Conservation (phyloP, 805 yeast genomes). For the Metschnikowia anglica region DNA sequence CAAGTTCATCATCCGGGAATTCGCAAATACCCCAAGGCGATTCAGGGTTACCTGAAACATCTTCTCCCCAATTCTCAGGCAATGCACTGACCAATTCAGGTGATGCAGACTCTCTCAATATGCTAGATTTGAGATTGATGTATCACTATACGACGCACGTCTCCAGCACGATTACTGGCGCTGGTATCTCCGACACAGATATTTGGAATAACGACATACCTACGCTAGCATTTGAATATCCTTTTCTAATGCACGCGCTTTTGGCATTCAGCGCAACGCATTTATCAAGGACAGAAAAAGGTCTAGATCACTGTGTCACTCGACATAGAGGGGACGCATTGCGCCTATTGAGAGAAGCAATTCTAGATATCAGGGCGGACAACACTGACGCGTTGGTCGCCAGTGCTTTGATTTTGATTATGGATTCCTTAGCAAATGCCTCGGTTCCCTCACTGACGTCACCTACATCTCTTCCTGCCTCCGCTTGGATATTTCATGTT, state of each 20-base stretch:
- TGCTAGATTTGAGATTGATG: slow-evolving; percentile 78
- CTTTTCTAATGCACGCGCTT: slow-evolving; percentile 89
- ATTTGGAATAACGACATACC: slow-evolving; percentile 91
- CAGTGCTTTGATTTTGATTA: slow-evolving; percentile 80
- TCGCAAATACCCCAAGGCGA: background rate
- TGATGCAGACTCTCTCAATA: slow-evolving; percentile 42
- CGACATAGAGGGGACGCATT: slow-evolving; percentile 87
- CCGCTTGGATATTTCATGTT: slow-evolving; percentile 96
- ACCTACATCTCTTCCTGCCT: slow-evolving; percentile 71
- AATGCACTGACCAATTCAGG: background rate
- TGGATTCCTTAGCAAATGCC: slow-evolving; percentile 94
- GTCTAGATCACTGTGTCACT: slow-evolving; percentile 78
- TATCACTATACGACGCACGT: slow-evolving; percentile 85
- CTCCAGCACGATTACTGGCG: slow-evolving; percentile 82
- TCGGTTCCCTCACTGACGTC: slow-evolving; percentile 52
- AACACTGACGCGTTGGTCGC: slow-evolving; percentile 94
- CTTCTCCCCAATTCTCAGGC: background rate
- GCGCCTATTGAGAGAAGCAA: slow-evolving; percentile 78
- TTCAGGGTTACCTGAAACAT: background rate
- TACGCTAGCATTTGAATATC: slow-evolving; percentile 79
- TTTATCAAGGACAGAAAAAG: slow-evolving; percentile 70
- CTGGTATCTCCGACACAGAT: slow-evolving; percentile 82
- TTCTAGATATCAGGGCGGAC: slow-evolving; percentile 74
- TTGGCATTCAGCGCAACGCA: slow-evolving; percentile 93
- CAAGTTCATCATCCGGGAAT: background rate